Conservation (phyloP, 768 basidiomycete genomes). For the Gelatoporia subvermispora region DNA sequence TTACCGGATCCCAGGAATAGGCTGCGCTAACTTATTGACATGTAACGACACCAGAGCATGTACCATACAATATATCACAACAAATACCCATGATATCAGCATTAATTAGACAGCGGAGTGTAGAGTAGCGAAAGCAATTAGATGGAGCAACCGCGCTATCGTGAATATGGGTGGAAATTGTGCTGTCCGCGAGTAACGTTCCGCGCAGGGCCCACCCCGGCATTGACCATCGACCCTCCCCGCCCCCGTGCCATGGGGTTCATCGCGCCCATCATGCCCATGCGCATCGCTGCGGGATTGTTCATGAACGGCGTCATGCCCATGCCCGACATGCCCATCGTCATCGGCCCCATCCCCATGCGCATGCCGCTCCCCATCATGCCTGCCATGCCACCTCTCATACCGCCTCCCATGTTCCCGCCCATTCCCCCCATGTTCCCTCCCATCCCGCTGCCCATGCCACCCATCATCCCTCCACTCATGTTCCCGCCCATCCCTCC, state of each 20-base stretch:
- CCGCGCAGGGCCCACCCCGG: constrained; percentile 66
- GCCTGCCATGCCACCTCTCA: constrained; percentile 17
- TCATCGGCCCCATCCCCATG: constrained; percentile 20
- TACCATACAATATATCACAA: constrained; percentile 7
- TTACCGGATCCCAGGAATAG: background rate
- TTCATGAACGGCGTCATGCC: constrained; percentile 19
- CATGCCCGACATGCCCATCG: constrained; percentile 21
- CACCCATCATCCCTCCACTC: constrained; percentile 14
- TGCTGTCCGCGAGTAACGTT: constrained; percentile 63
- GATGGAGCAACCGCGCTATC: constrained; percentile 29
- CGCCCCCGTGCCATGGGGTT: constrained; percentile 35
- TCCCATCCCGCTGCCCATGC: constrained; percentile 14
- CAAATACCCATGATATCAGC: constrained; percentile 11
- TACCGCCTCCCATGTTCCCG: constrained; percentile 18
- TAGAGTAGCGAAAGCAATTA: constrained; percentile 1
- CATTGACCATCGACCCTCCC: constrained; percentile 40
- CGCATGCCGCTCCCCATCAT: constrained; percentile 15
- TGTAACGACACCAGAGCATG: no score
- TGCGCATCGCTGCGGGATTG: constrained; percentile 14
- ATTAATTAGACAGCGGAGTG: constrained; percentile 9
- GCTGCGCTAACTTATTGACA: constrained; percentile 3
- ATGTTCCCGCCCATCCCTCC: constrained; percentile 17
- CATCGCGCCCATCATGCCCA: constrained; percentile 23
- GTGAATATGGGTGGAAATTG: constrained; percentile 75
- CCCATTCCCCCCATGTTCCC: constrained; percentile 40